Percentiles rank a stretch among this genome's conserved stretches.
Evolutionary conservation across 1,284 basidiomycete genomes (phyloP).

Genomic region (Moesziomyces parantarcticus): DNA sequence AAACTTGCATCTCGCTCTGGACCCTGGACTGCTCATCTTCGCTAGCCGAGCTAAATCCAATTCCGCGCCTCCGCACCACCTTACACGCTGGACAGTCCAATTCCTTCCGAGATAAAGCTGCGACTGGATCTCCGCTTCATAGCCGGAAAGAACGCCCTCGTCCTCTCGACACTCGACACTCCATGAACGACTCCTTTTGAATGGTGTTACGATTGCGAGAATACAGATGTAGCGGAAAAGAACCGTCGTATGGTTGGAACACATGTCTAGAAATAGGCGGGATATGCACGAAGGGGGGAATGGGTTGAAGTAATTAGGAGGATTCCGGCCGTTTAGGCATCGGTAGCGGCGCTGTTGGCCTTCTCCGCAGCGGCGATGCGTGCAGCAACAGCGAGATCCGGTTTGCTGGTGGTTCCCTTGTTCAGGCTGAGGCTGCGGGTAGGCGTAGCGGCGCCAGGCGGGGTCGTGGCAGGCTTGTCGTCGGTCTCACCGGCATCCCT

Average conservation of each 20-base stretch:
- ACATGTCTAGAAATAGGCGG: conserved; percentile 8
- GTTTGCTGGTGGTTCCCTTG: conserved; percentile 19
- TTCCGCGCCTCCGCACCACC: no score
- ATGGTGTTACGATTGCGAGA: conserved; percentile 26
- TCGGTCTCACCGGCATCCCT: conserved; percentile 40
- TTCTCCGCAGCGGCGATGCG: conserved; percentile 47
- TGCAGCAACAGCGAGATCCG: conserved; percentile 40
- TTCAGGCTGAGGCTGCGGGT: conserved; percentile 41
- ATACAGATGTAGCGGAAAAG: conserved; percentile 24
- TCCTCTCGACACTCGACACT: no score
- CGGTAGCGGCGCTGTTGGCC: conserved; percentile 29
- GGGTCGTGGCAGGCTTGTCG: conserved; percentile 51
- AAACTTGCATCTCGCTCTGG: not conserved
- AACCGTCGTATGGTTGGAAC: conserved; percentile 6
- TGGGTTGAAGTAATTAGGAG: not conserved
- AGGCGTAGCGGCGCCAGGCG: conserved; percentile 49
- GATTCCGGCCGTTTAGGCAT: not conserved
- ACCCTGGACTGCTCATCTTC: not conserved
- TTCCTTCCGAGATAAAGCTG: no score
- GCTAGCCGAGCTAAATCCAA: no score
- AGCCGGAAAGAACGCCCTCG: no score
- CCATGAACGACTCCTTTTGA: not conserved
- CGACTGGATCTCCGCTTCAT: no score
- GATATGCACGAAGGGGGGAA: conserved; percentile 1
- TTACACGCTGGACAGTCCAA: no score